These are phyloP conservation scores for Globisporangium uncinulatum DNA, from an alignment of 352 stramenopile species.

Conservation along the genomic window DNA sequence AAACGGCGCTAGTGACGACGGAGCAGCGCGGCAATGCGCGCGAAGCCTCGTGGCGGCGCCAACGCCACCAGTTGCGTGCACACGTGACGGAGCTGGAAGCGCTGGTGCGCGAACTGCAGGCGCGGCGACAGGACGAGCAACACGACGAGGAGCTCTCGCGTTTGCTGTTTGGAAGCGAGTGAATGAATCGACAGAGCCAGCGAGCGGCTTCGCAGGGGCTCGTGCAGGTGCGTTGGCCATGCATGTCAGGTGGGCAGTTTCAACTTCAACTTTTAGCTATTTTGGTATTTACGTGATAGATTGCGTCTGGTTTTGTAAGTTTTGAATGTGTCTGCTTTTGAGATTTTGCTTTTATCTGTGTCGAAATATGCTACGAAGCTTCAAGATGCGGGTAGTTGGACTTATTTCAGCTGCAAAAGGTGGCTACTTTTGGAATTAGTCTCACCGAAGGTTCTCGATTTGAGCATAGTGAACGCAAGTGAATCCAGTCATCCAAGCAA, in stretches of 20 bases:
- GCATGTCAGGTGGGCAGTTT: background rate
- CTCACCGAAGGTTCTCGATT: background rate
- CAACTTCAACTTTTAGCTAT: background rate
- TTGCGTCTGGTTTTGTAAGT: background rate
- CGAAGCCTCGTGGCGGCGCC: conserved; percentile 10
- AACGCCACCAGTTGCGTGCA: conserved; percentile 14
- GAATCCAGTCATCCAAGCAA: background rate
- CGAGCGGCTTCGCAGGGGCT: background rate
- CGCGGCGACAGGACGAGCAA: conserved; percentile 23
- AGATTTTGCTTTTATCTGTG: background rate
- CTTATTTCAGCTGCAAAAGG: background rate
- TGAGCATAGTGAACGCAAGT: background rate
- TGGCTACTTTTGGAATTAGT: background rate
- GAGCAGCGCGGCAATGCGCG: conserved; percentile 2
- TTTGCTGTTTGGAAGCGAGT: conserved; percentile 11
- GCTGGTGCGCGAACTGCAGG: conserved; percentile 13
- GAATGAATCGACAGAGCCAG: background rate
- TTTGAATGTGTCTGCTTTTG: background rate
- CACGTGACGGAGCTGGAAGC: conserved; percentile 19
- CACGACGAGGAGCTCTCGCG: conserved; percentile 15
- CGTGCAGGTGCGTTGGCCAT: background rate
- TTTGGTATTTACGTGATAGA: background rate
- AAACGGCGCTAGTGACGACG: conserved; percentile 8
- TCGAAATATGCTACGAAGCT: too few species aligned
- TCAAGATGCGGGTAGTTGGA: too few species aligned